phyloP scores from a whole-genome alignment of 805 yeast genomes.

The Kluyveromyces aestuarii region DNA sequence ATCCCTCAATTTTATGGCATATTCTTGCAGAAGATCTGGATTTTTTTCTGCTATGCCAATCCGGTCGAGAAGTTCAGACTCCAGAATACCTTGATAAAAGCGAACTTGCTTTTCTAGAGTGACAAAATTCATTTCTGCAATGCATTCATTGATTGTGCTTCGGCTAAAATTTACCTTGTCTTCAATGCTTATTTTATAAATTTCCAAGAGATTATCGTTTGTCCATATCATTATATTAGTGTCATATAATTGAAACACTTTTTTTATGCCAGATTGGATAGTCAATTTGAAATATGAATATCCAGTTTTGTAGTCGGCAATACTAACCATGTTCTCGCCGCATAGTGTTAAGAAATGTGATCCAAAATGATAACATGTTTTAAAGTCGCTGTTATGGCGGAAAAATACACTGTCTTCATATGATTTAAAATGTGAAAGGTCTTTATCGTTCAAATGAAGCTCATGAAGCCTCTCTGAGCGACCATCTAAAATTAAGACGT shows the following conservation, averaged over 20 bases:
- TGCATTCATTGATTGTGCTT: background rate
- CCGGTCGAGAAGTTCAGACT: background rate
- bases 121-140: background rate
- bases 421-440: conserved; percentile 9
- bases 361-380: conserved; percentile 12
- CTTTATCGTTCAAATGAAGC: background rate
- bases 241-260: conserved; percentile 9
- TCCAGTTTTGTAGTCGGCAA: conserved; percentile 23
- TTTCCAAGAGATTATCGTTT: conserved; percentile 9
- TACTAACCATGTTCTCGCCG: conserved; percentile 10
- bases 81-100: conserved; percentile 20
- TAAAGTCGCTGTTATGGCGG: conserved; percentile 13
- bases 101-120: conserved; percentile 19
- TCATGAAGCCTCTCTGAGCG: conserved; percentile 8
- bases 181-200: conserved; percentile 18
- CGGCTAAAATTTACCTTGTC: conserved; percentile 8
- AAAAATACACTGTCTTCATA: conserved; percentile 12
- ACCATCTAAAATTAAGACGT: conserved; percentile 16
- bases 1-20: conserved; percentile 26
- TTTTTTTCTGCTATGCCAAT: background rate
- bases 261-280: conserved; percentile 17
- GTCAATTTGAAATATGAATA: conserved; percentile 16
- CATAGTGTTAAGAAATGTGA: conserved; percentile 14
- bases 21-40: conserved; percentile 16
- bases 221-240: conserved; percentile 19